Conservation (phyloP, 352 stramenopile genomes). For the Globisporangium emineosum region DNA sequence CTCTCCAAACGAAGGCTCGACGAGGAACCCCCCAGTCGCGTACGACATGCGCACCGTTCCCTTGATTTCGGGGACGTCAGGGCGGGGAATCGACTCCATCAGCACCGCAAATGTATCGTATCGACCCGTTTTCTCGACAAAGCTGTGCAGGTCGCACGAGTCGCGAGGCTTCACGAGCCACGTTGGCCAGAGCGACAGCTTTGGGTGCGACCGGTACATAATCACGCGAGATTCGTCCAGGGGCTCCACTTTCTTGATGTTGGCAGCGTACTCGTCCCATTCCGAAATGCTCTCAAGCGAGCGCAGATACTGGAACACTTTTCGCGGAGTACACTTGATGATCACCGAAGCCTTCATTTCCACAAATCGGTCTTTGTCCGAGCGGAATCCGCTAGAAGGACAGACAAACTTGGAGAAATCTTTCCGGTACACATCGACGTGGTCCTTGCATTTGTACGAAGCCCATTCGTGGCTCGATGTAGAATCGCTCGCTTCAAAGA, state of each 20-base stretch:
- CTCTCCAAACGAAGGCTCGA: constrained; percentile 41
- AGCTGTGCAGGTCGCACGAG: constrained; percentile 78
- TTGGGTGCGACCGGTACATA: constrained; percentile 62
- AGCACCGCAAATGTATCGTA: constrained; percentile 62
- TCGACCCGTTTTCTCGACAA: constrained; percentile 65
- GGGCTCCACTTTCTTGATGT: constrained; percentile 55
- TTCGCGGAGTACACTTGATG: constrained; percentile 36
- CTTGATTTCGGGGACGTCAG: constrained; percentile 66
- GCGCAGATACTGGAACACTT: constrained; percentile 59
- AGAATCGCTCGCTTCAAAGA: constrained; percentile 42
- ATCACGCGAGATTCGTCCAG: constrained; percentile 62
- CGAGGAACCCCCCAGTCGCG: constrained; percentile 64
- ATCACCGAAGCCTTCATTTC: constrained; percentile 71
- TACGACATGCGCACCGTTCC: constrained; percentile 71
- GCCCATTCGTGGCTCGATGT: constrained; percentile 39
- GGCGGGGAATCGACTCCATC: constrained; percentile 61
- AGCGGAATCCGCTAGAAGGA: constrained; percentile 10
- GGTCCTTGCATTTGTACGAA: constrained; percentile 38
- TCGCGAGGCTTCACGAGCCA: constrained; percentile 80
- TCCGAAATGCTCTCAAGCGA: constrained; percentile 40
- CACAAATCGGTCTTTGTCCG: constrained; percentile 50
- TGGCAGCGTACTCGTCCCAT: constrained; percentile 34
- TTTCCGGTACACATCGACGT: constrained; percentile 42
- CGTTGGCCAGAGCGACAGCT: constrained; percentile 72
- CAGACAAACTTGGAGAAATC: constrained; percentile 9